Evolutionary conservation across 2,329 filamentous ascomycete genomes (phyloP).

Genomic region (Fusarium temperatum): DNA sequence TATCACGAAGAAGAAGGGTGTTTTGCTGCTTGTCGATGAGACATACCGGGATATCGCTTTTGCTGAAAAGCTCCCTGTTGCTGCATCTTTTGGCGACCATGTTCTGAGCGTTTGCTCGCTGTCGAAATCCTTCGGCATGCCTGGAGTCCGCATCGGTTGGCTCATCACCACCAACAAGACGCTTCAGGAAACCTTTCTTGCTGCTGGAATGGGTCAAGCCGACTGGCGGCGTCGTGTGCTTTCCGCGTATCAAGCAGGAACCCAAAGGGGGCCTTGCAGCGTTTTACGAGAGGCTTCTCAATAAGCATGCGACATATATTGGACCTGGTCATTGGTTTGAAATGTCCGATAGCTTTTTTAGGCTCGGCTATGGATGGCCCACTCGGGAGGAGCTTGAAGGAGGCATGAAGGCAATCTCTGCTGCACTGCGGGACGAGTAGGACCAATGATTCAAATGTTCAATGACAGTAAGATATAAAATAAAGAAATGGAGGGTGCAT

Average conservation of each 20-base stretch:
- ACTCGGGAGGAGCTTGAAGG: background rate
- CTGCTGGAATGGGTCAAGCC: conserved; percentile 1
- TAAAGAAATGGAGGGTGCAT: accelerated
- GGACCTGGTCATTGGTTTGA: conserved; percentile 4
- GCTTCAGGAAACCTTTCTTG: background rate
- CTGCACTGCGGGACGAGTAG: background rate
- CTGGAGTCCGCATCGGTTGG: background rate
- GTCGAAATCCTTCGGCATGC: background rate
- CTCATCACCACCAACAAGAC: background rate
- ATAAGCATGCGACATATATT: background rate
- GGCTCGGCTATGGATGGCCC: conserved; percentile 1
- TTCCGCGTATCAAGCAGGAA: background rate
- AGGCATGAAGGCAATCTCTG: background rate
- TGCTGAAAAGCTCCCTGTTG: background rate
- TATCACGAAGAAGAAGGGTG: background rate
- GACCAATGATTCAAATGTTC: accelerated
- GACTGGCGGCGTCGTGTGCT: background rate
- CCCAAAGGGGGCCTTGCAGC: background rate
- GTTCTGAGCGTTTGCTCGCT: background rate
- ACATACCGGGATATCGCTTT: background rate
- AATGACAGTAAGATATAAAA: accelerated
- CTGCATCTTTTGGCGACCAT: background rate
- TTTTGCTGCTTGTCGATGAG: background rate
- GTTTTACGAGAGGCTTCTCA: background rate
- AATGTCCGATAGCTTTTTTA: background rate